Percentiles rank a stretch among this genome's conserved stretches.
phyloP scores from a whole-genome alignment of 2,329 filamentous ascomycete species.

The Setomelanomma holmii region DNA sequence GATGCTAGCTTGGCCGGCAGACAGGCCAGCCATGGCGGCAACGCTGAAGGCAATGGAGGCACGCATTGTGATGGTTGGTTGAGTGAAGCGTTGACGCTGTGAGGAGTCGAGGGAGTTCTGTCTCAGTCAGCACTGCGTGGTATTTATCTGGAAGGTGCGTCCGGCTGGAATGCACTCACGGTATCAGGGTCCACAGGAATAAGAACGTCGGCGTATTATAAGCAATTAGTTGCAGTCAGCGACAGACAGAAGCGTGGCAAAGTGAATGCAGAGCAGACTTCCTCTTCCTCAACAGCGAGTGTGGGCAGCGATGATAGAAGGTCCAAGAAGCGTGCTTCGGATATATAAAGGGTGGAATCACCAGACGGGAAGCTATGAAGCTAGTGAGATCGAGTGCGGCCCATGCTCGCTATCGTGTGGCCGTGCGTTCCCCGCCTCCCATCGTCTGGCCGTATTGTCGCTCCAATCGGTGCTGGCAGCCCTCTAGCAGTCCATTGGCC shows the following conservation, averaged over 20 bases:
- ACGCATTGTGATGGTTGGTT: constrained; percentile 49
- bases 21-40: constrained; percentile 59
- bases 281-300: constrained; percentile 37
- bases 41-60: constrained; percentile 60
- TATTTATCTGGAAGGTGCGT: background rate
- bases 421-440: constrained; percentile 2
- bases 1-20: constrained; percentile 55
- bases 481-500: constrained; percentile 6
- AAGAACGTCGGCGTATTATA: constrained; percentile 21
- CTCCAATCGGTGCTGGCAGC: too few species aligned
- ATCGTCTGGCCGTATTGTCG: too few species aligned
- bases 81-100: constrained; percentile 1
- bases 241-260: constrained; percentile 23
- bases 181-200: constrained; percentile 3
- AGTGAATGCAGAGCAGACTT: constrained; percentile 5
- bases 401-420: constrained; percentile 15
- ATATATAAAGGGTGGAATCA: constrained; percentile 10
- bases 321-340: constrained; percentile 10
- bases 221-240: constrained; percentile 23
- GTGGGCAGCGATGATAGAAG: constrained; percentile 18
- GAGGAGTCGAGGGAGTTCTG: constrained; percentile 8
- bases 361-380: constrained; percentile 20
- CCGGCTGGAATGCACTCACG: constrained; percentile 22
- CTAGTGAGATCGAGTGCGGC: constrained; percentile 24
- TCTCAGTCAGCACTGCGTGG: constrained; percentile 3